phyloP scores from a whole-genome alignment of 2,329 filamentous ascomycete species.

The Coniochaeta ligniaria region DNA sequence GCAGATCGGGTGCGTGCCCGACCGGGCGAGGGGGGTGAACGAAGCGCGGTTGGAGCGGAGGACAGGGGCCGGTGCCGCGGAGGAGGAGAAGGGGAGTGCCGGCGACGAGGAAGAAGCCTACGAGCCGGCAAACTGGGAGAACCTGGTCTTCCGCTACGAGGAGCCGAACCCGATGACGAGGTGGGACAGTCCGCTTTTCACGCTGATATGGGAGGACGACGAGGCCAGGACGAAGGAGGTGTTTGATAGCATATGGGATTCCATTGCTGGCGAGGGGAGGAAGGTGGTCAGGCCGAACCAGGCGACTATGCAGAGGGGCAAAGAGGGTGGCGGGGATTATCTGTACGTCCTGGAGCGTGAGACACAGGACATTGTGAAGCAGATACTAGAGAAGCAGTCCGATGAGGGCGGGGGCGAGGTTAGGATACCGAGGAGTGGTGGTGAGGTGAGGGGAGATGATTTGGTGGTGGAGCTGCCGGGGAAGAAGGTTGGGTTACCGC shows the following conservation, averaged over 20 bases:
- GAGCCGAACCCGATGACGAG: slow-evolving; percentile 79
- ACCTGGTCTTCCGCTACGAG: slow-evolving; percentile 75
- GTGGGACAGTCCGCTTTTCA: slow-evolving; percentile 81
- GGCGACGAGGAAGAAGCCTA: slow-evolving; percentile 39
- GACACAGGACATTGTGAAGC: slow-evolving; percentile 69
- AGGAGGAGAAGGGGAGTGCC: slow-evolving; percentile 11
- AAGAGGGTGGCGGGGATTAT: slow-evolving; percentile 64
- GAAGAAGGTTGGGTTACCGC: slow-evolving; percentile 61
- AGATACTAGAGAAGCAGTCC: slow-evolving; percentile 61
- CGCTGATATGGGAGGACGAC: slow-evolving; percentile 68
- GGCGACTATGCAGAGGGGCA: slow-evolving; percentile 59
- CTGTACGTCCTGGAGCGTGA: slow-evolving; percentile 73
- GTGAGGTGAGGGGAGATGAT: slow-evolving; percentile 30
- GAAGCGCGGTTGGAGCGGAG: slow-evolving; percentile 40
- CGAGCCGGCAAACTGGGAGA: slow-evolving; percentile 60
- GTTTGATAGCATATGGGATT: slow-evolving; percentile 68
- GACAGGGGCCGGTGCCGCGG: slow-evolving; percentile 13
- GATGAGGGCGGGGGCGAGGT: slow-evolving; percentile 59
- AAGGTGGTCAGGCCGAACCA: slow-evolving; percentile 67
- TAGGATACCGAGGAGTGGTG: slow-evolving; percentile 31
- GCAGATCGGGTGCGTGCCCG: slow-evolving; percentile 50
- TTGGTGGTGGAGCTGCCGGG: slow-evolving; percentile 58
- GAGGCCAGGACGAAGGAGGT: slow-evolving; percentile 46
- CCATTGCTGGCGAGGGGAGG: slow-evolving; percentile 54
- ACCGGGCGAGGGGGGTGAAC: slow-evolving; percentile 52